Percentiles rank a stretch among this genome's conserved stretches.
phyloP scores from a whole-genome alignment of 1,284 basidiomycete species.

The Stereum hirsutum region DNA sequence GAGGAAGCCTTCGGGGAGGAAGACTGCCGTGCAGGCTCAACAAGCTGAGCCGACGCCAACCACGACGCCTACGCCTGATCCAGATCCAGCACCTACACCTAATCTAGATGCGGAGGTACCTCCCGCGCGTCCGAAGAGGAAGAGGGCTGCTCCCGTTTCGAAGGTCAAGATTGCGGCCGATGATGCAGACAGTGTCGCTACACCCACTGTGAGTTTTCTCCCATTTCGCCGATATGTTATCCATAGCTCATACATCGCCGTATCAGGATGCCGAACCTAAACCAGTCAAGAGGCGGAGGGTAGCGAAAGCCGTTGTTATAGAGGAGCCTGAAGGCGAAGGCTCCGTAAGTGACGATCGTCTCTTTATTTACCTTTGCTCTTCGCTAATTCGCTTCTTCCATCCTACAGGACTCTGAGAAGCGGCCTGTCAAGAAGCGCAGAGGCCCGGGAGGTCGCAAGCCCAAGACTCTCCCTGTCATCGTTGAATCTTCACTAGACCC shows the following conservation, averaged over 20 bases:
- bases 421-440: conserved; percentile 10
- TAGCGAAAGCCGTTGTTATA: no score
- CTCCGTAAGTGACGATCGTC: no score
- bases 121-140: conserved; percentile 28
- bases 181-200: conserved; percentile 22
- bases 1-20: conserved; percentile 23
- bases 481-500: conserved; percentile 19
- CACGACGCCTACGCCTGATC: conserved; percentile 60
- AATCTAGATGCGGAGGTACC: conserved; percentile 41
- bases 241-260: not conserved
- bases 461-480: not conserved
- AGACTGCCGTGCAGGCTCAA: conserved; percentile 22
- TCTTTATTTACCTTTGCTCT: no score
- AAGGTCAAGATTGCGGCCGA: conserved; percentile 9
- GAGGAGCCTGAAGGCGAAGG: conserved; percentile 20
- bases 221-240: not conserved
- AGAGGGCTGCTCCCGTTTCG: conserved; percentile 23
- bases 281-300: conserved; percentile 21
- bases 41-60: conserved; percentile 38
- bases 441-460: conserved; percentile 8
- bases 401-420: no score
- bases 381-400: no score
- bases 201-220: conserved; percentile 20
- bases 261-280: conserved; percentile 18
- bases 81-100: conserved; percentile 60